Percentiles rank a stretch among this genome's conserved stretches.
Evolutionary conservation across 1,139 yeast species (phyloP).

Genomic region (Candida sp.): DNA sequence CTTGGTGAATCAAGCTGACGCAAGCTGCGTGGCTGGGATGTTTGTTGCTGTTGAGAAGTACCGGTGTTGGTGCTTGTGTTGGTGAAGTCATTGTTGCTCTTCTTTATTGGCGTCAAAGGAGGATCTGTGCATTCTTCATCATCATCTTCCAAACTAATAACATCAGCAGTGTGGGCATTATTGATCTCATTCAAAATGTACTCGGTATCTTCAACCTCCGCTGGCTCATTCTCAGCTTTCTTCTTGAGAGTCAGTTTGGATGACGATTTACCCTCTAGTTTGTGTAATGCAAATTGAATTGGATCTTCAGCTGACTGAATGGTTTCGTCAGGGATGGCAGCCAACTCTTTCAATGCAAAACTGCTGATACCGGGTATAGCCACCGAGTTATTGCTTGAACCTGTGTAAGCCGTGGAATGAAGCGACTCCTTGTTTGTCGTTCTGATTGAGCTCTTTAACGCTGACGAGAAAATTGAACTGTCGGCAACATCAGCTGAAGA

Average conservation of each 20-base stretch:
- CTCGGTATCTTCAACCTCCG: slow-evolving; percentile 28
- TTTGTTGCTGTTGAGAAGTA: too few relatives aligned
- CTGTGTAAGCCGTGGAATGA: slow-evolving; percentile 10
- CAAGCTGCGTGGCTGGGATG: not conserved
- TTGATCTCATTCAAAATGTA: slow-evolving; percentile 46
- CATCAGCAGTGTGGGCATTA: slow-evolving; percentile 47
- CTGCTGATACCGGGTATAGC: slow-evolving; percentile 68
- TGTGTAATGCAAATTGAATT: slow-evolving; percentile 71
- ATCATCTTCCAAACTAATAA: slow-evolving; percentile 27
- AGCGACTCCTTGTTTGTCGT: slow-evolving; percentile 17
- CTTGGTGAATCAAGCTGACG: slow-evolving; percentile 30
- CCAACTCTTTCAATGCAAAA: slow-evolving; percentile 68
- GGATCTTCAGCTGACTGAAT: slow-evolving; percentile 63
- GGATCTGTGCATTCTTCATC: slow-evolving; percentile 23
- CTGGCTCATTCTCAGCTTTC: slow-evolving; percentile 13
- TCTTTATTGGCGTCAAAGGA: slow-evolving; percentile 31
- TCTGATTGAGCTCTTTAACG: slow-evolving; percentile 24
- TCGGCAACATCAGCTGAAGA: slow-evolving; percentile 30
- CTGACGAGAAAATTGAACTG: slow-evolving; percentile 43
- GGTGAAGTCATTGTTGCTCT: not conserved
- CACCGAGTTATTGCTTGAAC: slow-evolving; percentile 33
- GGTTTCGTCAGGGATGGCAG: slow-evolving; percentile 82
- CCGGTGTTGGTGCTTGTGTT: not conserved
- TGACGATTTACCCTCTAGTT: slow-evolving; percentile 70
- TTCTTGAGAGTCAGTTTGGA: slow-evolving; percentile 14